Conservation (phyloP, 169 alveolate species). For the Plasmodium fragile region DNA sequence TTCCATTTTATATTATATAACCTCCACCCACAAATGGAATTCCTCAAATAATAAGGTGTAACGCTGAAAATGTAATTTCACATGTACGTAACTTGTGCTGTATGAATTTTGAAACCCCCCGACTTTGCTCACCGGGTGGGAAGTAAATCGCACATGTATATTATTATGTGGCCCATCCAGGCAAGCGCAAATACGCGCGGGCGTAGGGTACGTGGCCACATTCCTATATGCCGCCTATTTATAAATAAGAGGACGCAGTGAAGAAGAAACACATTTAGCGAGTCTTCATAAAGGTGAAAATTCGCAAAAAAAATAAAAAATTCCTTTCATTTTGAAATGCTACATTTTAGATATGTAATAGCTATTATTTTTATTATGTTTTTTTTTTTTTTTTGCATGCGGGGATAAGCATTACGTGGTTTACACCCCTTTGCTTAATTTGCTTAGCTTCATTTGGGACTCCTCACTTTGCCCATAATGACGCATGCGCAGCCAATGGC, state of each 20-base stretch:
- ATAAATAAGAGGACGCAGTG: background rate
- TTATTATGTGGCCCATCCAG: background rate
- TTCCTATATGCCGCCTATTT: background rate
- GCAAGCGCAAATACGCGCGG: background rate
- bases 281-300: background rate
- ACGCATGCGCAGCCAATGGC: background rate
- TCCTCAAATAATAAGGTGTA: background rate
- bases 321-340: background rate
- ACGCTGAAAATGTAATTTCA: background rate
- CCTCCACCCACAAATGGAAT: background rate
- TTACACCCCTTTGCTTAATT: background rate
- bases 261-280: background rate
- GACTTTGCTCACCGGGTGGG: background rate
- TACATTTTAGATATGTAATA: background rate
- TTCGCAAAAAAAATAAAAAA: background rate
- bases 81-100: background rate
- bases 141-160: background rate
- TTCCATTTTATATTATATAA: background rate
- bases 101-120: background rate
- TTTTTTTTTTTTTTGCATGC: background rate
- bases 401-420: background rate
- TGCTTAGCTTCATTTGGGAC: background rate
- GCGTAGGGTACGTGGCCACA: background rate
- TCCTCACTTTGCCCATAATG: background rate
- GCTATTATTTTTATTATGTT: background rate